Conservation (phyloP, 1,284 basidiomycete species). For the Trichosporon sp. region DNA sequence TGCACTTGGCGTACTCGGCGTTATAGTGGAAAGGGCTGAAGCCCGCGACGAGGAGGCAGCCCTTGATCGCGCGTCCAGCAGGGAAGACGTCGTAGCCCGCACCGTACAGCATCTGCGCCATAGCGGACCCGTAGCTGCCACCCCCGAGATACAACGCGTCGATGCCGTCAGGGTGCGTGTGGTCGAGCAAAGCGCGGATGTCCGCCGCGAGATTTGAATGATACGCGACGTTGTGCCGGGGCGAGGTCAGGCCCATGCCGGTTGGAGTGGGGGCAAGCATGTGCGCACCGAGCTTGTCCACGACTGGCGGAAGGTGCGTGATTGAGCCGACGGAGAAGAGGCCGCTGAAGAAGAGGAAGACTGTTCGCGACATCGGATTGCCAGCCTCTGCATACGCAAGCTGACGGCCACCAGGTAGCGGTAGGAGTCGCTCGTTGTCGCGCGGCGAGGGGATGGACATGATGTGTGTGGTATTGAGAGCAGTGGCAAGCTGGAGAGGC, state of each 20-base stretch:
- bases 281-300: constrained; percentile 4
- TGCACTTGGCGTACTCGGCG: constrained; percentile 50
- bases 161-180: constrained; percentile 53
- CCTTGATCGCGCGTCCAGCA: constrained; percentile 52
- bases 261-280: constrained; percentile 8
- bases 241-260: constrained; percentile 20
- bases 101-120: constrained; percentile 59
- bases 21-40: constrained; percentile 55
- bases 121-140: constrained; percentile 56
- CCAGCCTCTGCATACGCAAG: constrained; percentile 10
- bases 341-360: constrained; percentile 13
- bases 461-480: background rate
- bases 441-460: background rate
- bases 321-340: constrained; percentile 5
- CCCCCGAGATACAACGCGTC: constrained; percentile 49
- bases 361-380: background rate
- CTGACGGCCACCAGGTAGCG: constrained; percentile 1
- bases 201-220: constrained; percentile 53
- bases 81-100: constrained; percentile 56
- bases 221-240: constrained; percentile 34
- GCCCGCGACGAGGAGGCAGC: constrained; percentile 54
- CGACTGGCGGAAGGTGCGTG: background rate
- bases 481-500: background rate
- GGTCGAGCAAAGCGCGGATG: constrained; percentile 54
- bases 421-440: constrained; percentile 7